These are phyloP conservation scores for Blastomyces silverae DNA, from an alignment of 2,329 filamentous ascomycete genomes.

Conservation along the genomic window DNA sequence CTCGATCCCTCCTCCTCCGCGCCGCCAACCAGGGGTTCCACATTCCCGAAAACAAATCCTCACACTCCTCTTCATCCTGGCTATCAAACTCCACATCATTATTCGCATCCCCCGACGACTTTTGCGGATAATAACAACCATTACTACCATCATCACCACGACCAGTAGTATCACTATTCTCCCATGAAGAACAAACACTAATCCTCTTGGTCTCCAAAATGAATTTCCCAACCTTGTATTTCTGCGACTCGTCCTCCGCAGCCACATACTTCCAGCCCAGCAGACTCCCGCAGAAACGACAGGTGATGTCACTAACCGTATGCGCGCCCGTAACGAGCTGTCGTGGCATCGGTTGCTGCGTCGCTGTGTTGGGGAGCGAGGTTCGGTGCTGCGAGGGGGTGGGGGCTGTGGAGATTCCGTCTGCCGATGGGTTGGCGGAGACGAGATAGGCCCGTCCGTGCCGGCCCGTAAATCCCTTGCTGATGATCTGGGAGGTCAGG, in stretches of 20 bases:
- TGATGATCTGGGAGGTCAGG: slow-evolving; percentile 54
- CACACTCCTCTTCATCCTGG: slow-evolving; percentile 61
- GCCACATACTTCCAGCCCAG: slow-evolving; percentile 61
- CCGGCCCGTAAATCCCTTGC: slow-evolving; percentile 59
- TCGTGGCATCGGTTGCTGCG: slow-evolving; percentile 50
- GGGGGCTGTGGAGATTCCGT: slow-evolving; percentile 28
- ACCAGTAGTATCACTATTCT: slow-evolving; percentile 29
- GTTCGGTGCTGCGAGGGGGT: slow-evolving; percentile 28
- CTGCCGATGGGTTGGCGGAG: slow-evolving; percentile 37
- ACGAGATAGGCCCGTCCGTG: slow-evolving; percentile 60
- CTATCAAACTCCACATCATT: slow-evolving; percentile 54
- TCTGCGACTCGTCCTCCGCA: slow-evolving; percentile 55
- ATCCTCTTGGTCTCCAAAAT: slow-evolving; percentile 57
- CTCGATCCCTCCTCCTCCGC: slow-evolving; percentile 37
- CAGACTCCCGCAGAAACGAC: slow-evolving; percentile 49
- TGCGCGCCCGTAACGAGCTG: slow-evolving; percentile 58
- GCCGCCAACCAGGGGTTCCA: slow-evolving; percentile 53
- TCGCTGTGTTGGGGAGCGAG: slow-evolving; percentile 53
- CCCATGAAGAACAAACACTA: slow-evolving; percentile 48
- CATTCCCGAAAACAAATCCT: slow-evolving; percentile 57
- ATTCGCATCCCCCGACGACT: slow-evolving; percentile 13
- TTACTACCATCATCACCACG: not conserved
- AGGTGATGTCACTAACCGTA: slow-evolving; percentile 56
- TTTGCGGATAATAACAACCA: not conserved
- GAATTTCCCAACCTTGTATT: slow-evolving; percentile 61